A percentile compares a stretch with the other conserved stretches of the same genome.
Evolutionary conservation across 805 yeast species (phyloP).

Genomic region (Diddensiella transvaalensis): DNA sequence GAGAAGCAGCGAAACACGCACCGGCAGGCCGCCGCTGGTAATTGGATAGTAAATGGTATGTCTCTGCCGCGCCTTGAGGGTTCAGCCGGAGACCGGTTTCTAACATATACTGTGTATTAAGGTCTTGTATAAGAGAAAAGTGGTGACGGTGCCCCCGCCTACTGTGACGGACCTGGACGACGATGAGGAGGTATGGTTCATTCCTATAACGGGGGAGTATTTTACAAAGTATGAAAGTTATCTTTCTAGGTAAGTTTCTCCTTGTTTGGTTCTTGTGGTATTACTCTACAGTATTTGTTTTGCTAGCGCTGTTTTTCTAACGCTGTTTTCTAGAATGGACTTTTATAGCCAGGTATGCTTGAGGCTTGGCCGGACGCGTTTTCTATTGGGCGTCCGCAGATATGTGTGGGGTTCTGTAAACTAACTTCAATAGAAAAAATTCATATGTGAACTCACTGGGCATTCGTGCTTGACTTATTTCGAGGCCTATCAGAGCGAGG

Average conservation of each 20-base stretch:
- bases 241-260: conserved; percentile 35
- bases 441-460: conserved; percentile 95
- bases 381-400: not conserved
- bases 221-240: conserved; percentile 74
- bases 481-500: conserved; percentile 81
- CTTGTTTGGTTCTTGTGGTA: conserved; percentile 10
- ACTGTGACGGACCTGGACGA: conserved; percentile 20
- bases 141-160: conserved; percentile 30
- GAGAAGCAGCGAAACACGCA: too few relatives aligned
- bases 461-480: conserved; percentile 86
- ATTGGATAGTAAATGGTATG: too few relatives aligned
- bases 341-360: conserved; percentile 34
- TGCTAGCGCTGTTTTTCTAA: not conserved
- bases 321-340: conserved; percentile 32
- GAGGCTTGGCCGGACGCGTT: too few relatives aligned
- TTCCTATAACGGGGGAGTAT: conserved; percentile 87
- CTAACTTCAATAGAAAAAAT: conserved; percentile 49
- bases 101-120: conserved; percentile 3
- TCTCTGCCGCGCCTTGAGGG: too few relatives aligned
- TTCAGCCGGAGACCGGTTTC: too few relatives aligned
- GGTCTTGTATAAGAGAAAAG: conserved; percentile 40
- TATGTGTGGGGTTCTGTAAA: not conserved
- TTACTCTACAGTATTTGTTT: too few relatives aligned
- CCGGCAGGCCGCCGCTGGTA: too few relatives aligned
- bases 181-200: conserved; percentile 69